phyloP scores from a whole-genome alignment of 2,329 filamentous ascomycete genomes.

The Colletotrichum sp. region DNA sequence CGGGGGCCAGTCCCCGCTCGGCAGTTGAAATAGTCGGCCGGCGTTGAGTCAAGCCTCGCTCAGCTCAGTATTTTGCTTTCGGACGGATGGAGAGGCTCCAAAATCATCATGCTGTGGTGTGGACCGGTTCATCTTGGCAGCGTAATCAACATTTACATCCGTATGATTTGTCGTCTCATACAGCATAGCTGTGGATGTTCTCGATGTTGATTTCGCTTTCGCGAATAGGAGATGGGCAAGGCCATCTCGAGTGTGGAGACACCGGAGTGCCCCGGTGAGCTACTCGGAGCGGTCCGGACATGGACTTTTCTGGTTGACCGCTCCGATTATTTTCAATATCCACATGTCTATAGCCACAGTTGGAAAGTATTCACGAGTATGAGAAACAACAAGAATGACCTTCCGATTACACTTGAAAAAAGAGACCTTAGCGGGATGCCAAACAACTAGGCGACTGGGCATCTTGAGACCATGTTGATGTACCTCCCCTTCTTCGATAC shows the following conservation, averaged over 20 bases:
- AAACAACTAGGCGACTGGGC: neutral
- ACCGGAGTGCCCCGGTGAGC: neutral
- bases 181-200: neutral
- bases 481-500: neutral
- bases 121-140: neutral
- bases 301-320: neutral
- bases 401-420: neutral
- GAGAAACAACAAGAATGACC: rapidly evolving
- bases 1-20: neutral
- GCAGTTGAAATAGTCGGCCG: neutral
- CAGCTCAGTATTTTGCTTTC: neutral
- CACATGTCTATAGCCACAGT: rapidly evolving
- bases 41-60: neutral
- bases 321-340: neutral
- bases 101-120: neutral
- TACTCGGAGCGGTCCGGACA: neutral
- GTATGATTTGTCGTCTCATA: neutral
- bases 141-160: neutral
- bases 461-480: rapidly evolving
- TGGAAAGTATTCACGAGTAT: neutral
- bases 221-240: neutral
- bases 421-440: neutral
- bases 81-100: neutral
- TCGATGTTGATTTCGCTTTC: neutral
- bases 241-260: neutral